Evolutionary conservation across 805 yeast species (phyloP).

Genomic region (Scheffersomyces spartinae): DNA sequence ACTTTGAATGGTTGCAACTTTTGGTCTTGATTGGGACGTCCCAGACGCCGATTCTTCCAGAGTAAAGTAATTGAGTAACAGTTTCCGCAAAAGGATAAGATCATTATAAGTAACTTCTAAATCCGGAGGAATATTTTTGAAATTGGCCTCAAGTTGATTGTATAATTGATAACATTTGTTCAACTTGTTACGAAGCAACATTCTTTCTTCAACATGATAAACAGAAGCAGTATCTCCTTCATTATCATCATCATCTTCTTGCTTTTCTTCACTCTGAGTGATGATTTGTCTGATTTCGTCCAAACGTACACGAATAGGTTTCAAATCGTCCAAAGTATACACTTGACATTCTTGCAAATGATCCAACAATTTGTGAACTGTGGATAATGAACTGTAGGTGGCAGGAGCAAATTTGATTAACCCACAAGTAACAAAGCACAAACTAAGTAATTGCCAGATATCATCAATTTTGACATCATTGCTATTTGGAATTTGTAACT

Average conservation of each 20-base stretch:
- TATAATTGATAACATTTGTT: constrained; percentile 50
- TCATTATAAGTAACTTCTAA: constrained; percentile 12
- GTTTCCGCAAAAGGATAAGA: constrained; percentile 11
- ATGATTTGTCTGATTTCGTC: constrained; percentile 60
- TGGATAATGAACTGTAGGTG: constrained; percentile 77
- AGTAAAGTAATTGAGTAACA: too few species aligned
- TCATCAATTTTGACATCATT: constrained; percentile 78
- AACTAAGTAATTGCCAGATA: constrained; percentile 75
- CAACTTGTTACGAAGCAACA: constrained; percentile 54
- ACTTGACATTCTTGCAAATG: constrained; percentile 76
- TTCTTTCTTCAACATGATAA: constrained; percentile 45
- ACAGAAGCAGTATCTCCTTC: constrained; percentile 8
- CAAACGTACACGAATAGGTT: constrained; percentile 65
- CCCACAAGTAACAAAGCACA: constrained; percentile 89
- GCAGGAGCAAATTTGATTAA: constrained; percentile 86
- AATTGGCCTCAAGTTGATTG: constrained; percentile 39
- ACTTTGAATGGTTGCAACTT: constrained; percentile 6
- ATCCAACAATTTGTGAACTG: constrained; percentile 73
- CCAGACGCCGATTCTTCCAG: too few species aligned
- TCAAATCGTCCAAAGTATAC: constrained; percentile 73
- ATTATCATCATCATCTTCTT: constrained; percentile 6
- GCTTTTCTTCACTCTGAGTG: constrained; percentile 17
- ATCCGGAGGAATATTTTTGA: constrained; percentile 23
- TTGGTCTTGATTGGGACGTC: too few species aligned
- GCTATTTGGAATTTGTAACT: constrained; percentile 29